Evolutionary conservation across 495 filamentous ascomycete species (phyloP), one percentile per base, ranked within the genome.

Genomic region (Podospora pseudopauciseta): DNA sequence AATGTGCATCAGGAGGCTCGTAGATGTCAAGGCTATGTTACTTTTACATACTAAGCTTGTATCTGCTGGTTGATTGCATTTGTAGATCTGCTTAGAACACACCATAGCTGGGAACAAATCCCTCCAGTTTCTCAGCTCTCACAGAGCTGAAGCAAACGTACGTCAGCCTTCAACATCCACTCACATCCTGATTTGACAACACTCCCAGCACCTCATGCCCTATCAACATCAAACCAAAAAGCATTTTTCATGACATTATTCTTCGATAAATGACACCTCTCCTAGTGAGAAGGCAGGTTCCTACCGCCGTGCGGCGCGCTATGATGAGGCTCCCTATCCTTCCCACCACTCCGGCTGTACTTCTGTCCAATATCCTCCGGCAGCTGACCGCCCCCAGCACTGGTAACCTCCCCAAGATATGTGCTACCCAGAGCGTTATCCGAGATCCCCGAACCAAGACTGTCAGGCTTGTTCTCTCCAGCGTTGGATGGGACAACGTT

Each of bases 321-420:
- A 4, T 67, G 61, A 7, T 67, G 20, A 3, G 9, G 28, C 28
- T 63, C 59, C 5, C 72, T 44, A 65, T 74, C 67, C 65, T 69
- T 74, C 4, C 72, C 72, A 26, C 72, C 72, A 9, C 20, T 16
- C 23, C 65, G 27, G 59, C 67, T 70, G 58, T 74, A 74, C 39
- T 74, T 72, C 18, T 65, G 34, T 0, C 67, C 70, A 13, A 72
- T 49, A 26, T 74, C 67, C 5, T 72, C 72, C 6, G 72, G 72
- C 23, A 74, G 53, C 65, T 71, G 56, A 16, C 69, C 72, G 7
- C 70, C 72, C 5, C 49, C 44, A 0, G 71, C 72, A 55, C 69
- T 71, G 23, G 71, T 32, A 0, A 69, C 65, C 57, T 73, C 72
- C 28, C 64, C 66, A 6, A 67, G 32, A 1, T 49, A 20, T 28